Evolutionary conservation across 805 yeast genomes (phyloP), one percentile per base, ranked within the genome.

Genomic region (Aciculoconidium aculeatum): DNA sequence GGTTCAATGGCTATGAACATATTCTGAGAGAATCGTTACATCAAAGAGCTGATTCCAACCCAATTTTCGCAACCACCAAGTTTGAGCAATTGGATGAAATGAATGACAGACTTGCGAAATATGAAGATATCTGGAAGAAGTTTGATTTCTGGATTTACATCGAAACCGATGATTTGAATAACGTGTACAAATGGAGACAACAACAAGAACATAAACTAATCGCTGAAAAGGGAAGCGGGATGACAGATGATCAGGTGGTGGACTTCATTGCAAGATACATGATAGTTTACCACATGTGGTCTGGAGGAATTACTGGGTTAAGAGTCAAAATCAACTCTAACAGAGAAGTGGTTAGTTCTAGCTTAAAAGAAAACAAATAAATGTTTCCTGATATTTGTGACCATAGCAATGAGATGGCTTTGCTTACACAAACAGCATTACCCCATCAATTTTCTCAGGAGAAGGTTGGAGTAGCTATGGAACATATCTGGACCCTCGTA

Each of bases 251-350:
- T 1, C 70, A 80, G 42, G 95, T 90, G 4, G 53, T 41, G 7
- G 39, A 39, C 11, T 92, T 92, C 61, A 79, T 90, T 7, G 75
- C 80, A 36, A 69, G 95, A 36, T 90, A 90, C 53, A 80, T 83
- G 86, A 95, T 95, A 1, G 72, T 80, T 20, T 90, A 90, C 45
- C 70, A 74, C 37, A 46, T 88, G 12, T 92, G 83, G 51, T 80
- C 74, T 45, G 57, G 58, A n/a, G n/a, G n/a, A n/a, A n/a, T n/a
- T n/a, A n/a, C n/a, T n/a, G n/a, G n/a, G n/a, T n/a, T n/a, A n/a
- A n/a, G n/a, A n/a, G n/a, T n/a, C n/a, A n/a, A n/a, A n/a, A n/a
- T n/a, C n/a, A n/a, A n/a, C n/a, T n/a, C n/a, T n/a, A n/a, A n/a
- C n/a, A n/a, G n/a, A n/a, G n/a, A n/a, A n/a, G n/a, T n/a, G n/a